Evolutionary conservation across 2,329 filamentous ascomycete species (phyloP), one percentile per base, ranked within the genome.

Genomic region (Sclerotinia nivalis): DNA sequence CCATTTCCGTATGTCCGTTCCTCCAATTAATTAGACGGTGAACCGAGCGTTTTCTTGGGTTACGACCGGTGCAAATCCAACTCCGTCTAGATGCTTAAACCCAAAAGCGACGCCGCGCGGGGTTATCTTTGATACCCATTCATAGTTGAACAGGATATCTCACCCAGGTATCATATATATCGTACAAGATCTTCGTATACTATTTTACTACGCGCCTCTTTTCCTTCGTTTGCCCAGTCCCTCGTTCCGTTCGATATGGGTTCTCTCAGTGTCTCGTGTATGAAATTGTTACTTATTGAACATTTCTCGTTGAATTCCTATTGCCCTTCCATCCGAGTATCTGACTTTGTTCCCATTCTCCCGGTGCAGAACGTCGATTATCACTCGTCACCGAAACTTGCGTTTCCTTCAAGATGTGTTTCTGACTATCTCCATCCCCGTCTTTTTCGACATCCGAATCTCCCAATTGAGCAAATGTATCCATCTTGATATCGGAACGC

Each of bases 371-470:
- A 15, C 59, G 49, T 54, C 73, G 72, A 66, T 73, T 71, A 12
- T 69, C 60, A 20, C 45, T 71, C 31, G 72, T 75, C 50, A 78
- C 72, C 1, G 73, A 75, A 7, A 78, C 73, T 7, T 75, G 65
- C 0, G 79, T 81, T 70, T 80, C 78, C 72, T 81, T 81, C 68
- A 81, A 70, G 34, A 81, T 81, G n/a, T 81, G 77, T 70, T 78
- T 80, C 73, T 80, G 77, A 65, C 79, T 80, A 56, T 80, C 78
- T 6, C 73, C 75, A 70, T 78, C 72, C 20, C 60, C 65, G 68
- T 73, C 73, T 54, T 72, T 73, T 52, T 68, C 66, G 10, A 37
- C 22, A 34, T 34, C 45, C 31, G 60, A 64, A 20, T 74, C 74
- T 3, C 67, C 70, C 12, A 75, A 52, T 58, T 75, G 59, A 2